These are phyloP conservation scores for Pythium periplocum DNA, from an alignment of 352 stramenopile genomes.

Conservation along the genomic window DNA sequence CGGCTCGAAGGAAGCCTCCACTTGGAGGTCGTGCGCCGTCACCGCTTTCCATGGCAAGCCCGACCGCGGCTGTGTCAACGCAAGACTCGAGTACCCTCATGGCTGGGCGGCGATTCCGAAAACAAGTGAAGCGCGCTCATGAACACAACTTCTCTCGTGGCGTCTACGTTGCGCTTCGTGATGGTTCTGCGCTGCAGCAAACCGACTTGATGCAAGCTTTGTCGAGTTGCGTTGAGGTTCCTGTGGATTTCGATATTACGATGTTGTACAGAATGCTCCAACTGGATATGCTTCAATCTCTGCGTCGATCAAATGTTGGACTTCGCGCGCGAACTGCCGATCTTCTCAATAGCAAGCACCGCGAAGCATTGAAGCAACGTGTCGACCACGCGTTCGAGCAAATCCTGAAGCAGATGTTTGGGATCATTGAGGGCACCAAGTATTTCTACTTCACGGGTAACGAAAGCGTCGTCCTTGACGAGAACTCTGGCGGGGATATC, in stretches of 20 bases:
- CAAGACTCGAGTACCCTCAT: constrained; percentile 10
- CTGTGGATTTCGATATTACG: constrained; percentile 84
- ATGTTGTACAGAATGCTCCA: constrained; percentile 84
- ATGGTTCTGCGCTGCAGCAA: constrained; percentile 68
- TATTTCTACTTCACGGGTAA: constrained; percentile 83
- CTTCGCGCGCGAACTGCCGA: constrained; percentile 15
- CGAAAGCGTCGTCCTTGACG: constrained; percentile 50
- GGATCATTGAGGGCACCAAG: constrained; percentile 63
- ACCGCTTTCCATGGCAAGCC: too few species aligned
- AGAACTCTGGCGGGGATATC: constrained; percentile 39
- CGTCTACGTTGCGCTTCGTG: constrained; percentile 76
- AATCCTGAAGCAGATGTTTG: constrained; percentile 56
- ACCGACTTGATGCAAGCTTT: constrained; percentile 84
- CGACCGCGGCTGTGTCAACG: too few species aligned
- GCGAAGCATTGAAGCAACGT: constrained; percentile 48
- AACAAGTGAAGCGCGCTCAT: constrained; percentile 80
- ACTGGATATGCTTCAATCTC: constrained; percentile 25
- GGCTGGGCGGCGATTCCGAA: constrained; percentile 39
- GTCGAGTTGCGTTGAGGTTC: constrained; percentile 80
- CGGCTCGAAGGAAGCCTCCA: too few species aligned
- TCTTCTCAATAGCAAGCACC: constrained; percentile 28
- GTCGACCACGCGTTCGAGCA: constrained; percentile 69
- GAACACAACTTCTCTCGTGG: constrained; percentile 87
- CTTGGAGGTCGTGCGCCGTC: too few species aligned
- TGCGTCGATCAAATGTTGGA: constrained; percentile 19